Conservation (phyloP, 1,284 basidiomycete genomes). For the Cutaneotrichosporon sp. region DNA sequence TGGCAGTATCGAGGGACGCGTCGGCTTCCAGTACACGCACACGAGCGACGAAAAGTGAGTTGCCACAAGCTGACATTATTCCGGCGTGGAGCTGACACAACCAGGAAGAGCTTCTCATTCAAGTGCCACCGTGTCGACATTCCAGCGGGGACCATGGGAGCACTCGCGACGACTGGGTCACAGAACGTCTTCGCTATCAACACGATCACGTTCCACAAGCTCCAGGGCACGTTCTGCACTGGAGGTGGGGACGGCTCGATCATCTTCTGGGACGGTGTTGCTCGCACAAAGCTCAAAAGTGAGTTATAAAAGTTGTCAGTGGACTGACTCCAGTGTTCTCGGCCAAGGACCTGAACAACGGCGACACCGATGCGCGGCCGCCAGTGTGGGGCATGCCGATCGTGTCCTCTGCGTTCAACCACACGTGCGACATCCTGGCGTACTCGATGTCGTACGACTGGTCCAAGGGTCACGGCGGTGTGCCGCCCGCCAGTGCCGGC, state of each 20-base stretch:
- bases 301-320: constrained; percentile 37
- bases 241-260: constrained; percentile 63
- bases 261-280: constrained; percentile 57
- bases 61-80: too few relatives aligned
- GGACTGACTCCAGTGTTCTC: constrained; percentile 29
- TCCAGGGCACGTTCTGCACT: constrained; percentile 91
- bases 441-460: constrained; percentile 88
- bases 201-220: constrained; percentile 84
- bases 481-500: constrained; percentile 64
- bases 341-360: constrained; percentile 65
- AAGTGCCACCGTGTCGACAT: constrained; percentile 86
- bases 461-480: constrained; percentile 84
- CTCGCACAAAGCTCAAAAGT: constrained; percentile 83
- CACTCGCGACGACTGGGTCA: constrained; percentile 48
- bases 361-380: constrained; percentile 64
- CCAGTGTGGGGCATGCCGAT: constrained; percentile 44
- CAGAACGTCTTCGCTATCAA: constrained; percentile 88
- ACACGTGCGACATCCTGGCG: constrained; percentile 80
- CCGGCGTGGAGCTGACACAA: neutral
- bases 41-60: constrained; percentile 36
- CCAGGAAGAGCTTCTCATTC: constrained; percentile 85
- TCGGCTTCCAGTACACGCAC: constrained; percentile 79
- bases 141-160: constrained; percentile 34
- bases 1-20: constrained; percentile 91
- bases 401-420: constrained; percentile 73